Conservation (phyloP, 345 rosid species). For the Rhodamnia rubescens region DNA sequence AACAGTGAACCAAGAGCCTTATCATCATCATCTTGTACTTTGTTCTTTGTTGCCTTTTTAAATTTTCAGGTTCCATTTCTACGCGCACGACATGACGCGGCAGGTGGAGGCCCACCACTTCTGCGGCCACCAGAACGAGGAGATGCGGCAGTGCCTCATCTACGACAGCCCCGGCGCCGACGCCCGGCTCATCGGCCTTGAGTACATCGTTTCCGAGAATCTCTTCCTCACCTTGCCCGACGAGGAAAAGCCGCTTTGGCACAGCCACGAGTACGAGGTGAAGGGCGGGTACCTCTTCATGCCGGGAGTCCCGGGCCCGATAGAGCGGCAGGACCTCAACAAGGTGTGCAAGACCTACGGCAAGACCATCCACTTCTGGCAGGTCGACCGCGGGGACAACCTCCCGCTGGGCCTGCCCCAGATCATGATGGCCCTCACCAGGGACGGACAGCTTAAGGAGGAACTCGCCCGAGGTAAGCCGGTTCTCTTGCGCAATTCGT, state of each 20-base stretch:
- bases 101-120: conserved; percentile 80
- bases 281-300: conserved; percentile 70
- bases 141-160: conserved; percentile 75
- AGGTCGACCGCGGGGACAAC: conserved; percentile 59
- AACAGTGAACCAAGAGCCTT: background rate
- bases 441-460: conserved; percentile 55
- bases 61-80: conserved; percentile 50
- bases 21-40: background rate
- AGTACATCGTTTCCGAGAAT: conserved; percentile 61
- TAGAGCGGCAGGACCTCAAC: conserved; percentile 54
- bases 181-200: conserved; percentile 60
- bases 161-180: conserved; percentile 40
- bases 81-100: conserved; percentile 62
- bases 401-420: conserved; percentile 73
- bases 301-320: conserved; percentile 53
- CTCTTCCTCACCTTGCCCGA: conserved; percentile 57
- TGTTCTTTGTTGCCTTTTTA: background rate
- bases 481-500: background rate
- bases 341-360: conserved; percentile 64
- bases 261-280: conserved; percentile 66
- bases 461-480: conserved; percentile 27
- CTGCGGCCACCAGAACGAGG: conserved; percentile 71
- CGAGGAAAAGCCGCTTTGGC: conserved; percentile 76
- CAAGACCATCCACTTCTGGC: conserved; percentile 79
- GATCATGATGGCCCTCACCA: conserved; percentile 61